Evolutionary conservation across 169 alveolate species (phyloP).

Genomic region (Cryptosporidium parvum): DNA sequence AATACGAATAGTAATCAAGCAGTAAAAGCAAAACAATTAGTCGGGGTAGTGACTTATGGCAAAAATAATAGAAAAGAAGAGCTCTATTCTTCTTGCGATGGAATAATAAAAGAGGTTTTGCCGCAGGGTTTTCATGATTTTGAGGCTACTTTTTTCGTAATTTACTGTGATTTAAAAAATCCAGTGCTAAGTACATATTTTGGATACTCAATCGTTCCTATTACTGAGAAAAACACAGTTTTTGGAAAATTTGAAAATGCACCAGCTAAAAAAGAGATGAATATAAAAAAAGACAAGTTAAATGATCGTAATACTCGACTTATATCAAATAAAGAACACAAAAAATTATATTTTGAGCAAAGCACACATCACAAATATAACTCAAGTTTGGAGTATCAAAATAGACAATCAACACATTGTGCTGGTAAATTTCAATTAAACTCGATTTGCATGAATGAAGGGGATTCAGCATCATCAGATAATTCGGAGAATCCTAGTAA

Average conservation of each 20-base stretch:
- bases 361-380: neutral
- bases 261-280: neutral
- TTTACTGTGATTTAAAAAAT: conserved; percentile 22
- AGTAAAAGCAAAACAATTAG: conserved; percentile 3
- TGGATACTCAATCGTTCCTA: neutral
- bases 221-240: neutral
- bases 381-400: neutral
- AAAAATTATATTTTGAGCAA: neutral
- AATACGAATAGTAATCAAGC: neutral
- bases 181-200: neutral
- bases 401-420: neutral
- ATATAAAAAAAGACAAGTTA: too few species aligned
- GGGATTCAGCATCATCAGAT: neutral
- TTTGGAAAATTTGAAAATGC: neutral
- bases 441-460: neutral
- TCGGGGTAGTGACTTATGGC: conserved; percentile 16
- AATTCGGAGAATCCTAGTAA: neutral
- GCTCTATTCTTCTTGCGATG: conserved; percentile 46
- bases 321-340: neutral
- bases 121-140: conserved; percentile 13
- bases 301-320: neutral
- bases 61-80: conserved; percentile 13
- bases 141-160: conserved; percentile 20
- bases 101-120: conserved; percentile 2
- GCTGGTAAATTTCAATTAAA: neutral